Base-by-base conservation (phyloP, 805 yeast species). In the Yarrowia sp. region DNA sequence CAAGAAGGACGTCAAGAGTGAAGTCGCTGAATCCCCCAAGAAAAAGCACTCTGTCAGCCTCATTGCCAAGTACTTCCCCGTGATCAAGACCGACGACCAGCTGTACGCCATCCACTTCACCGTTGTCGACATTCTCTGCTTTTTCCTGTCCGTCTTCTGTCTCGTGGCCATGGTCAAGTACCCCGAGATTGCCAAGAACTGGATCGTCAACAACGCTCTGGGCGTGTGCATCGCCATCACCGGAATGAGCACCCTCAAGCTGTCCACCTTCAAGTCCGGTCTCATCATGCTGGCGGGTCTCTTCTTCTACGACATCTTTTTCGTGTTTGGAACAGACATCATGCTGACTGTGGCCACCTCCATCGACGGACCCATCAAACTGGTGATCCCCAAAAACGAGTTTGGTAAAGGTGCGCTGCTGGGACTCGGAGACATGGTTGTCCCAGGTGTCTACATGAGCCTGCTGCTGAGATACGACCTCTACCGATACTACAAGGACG, bases 341-440 rank as follows among this genome's bases (percentile, higher is more conserved):
- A 88, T 88, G 92, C 78, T 81, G 44, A 79, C 85, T 0, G 92
- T 87, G 19, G 92, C 91, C 8, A 80, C 82, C 2, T 73, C 74
- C 8, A 71, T 87, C 24, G 84, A 85, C 3, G 78, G 84, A n/a
- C 92, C 92, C 0, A 78, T 82, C 55, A 85, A 84, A 70, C 68
- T 85, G 33, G 69, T 79, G 8, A 74, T 85, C 19, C 89, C 89
- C 9, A 61, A 61, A 14, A 61, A 61, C 46, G 44, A 46, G 55
- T 61, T 38, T 30, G 66, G 66, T 3, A 61, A 61, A 38, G 66
- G 78, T 70, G 77, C 83, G 6, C 74, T 87, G 61, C 75, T 88
- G 10, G 92, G 92, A 0, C 76, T 87, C 6, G 92, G 92, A 7
- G 92, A 88, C 74, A 82, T 89, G 65, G 85, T 85, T 2, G 75